A percentile compares a stretch with the other conserved stretches of the same genome.
These are phyloP conservation scores for Cryptosporidium muris DNA, from an alignment of 169 alveolate species.

Conservation along the genomic window DNA sequence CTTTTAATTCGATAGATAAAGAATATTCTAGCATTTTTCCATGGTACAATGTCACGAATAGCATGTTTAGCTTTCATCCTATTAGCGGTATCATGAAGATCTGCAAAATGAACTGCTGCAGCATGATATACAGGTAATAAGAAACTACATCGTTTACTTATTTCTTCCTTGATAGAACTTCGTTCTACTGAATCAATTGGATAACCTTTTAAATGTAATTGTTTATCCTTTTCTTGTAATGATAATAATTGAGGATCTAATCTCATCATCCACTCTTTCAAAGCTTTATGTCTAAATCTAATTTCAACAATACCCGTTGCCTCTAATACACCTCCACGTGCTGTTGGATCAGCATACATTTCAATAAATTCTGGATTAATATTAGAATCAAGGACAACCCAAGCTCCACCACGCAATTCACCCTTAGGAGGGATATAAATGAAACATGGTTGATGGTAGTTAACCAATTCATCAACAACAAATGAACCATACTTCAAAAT, in stretches of 20 bases:
- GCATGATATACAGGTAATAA: constrained; percentile 76
- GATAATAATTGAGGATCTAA: constrained; percentile 73
- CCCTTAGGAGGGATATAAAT: constrained; percentile 84
- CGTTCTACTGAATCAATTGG: constrained; percentile 70
- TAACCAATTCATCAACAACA: constrained; percentile 84
- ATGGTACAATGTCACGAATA: constrained; percentile 77
- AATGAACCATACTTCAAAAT: constrained; percentile 82
- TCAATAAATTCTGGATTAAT: constrained; percentile 83
- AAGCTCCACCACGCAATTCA: constrained; percentile 85
- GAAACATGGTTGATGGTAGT: constrained; percentile 82
- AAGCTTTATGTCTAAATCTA: constrained; percentile 77
- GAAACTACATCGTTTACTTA: constrained; percentile 74
- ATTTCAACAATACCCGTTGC: constrained; percentile 84
- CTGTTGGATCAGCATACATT: constrained; percentile 84
- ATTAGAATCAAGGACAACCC: constrained; percentile 86
- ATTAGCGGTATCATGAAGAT: constrained; percentile 83
- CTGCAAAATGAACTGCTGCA: constrained; percentile 82
- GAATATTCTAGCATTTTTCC: constrained; percentile 81
- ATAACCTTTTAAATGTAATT: constrained; percentile 62
- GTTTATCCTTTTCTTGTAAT: constrained; percentile 62
- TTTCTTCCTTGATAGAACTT: constrained; percentile 73
- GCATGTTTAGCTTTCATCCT: constrained; percentile 87
- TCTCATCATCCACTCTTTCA: constrained; percentile 76
- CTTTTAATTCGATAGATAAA: constrained; percentile 80
- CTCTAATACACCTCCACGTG: constrained; percentile 83